These are phyloP conservation scores for Carex kokanica DNA, from an alignment of 176 grass and related monocot genomes.

Conservation along the genomic window DNA sequence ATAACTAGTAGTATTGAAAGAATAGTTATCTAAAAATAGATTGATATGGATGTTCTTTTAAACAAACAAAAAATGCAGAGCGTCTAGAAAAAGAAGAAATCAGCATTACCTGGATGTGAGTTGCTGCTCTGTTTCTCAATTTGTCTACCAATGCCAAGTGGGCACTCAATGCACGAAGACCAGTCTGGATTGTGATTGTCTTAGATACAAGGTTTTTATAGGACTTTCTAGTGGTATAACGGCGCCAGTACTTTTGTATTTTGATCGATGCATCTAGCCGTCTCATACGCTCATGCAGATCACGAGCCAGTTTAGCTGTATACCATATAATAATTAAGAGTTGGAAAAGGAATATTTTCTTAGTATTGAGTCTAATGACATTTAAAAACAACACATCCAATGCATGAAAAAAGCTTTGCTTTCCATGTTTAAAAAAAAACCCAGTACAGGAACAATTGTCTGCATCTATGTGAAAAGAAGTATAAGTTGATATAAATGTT, in stretches of 20 bases:
- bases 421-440: not conserved
- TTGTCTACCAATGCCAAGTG: slow-evolving; percentile 58
- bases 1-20: not conserved
- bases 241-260: slow-evolving; percentile 70
- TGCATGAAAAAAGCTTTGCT: not conserved
- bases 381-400: not conserved
- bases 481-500: not conserved
- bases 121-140: slow-evolving; percentile 72
- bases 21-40: not conserved
- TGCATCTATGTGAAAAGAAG: not conserved
- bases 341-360: not conserved
- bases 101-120: slow-evolving; percentile 63
- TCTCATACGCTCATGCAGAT: slow-evolving; percentile 53
- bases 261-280: slow-evolving; percentile 74
- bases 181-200: slow-evolving; percentile 66
- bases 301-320: slow-evolving; percentile 76
- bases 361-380: not conserved
- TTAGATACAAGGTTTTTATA: slow-evolving; percentile 48
- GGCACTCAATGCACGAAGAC: slow-evolving; percentile 63
- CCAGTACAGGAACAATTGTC: not conserved
- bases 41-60: not conserved
- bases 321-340: slow-evolving; percentile 2
- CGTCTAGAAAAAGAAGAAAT: slow-evolving; percentile 25
- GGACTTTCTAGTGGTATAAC: slow-evolving; percentile 67
- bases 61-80: slow-evolving; percentile 12